Base-by-base conservation (phyloP, 1,284 basidiomycete species). In the Marasmius fiardii region DNA sequence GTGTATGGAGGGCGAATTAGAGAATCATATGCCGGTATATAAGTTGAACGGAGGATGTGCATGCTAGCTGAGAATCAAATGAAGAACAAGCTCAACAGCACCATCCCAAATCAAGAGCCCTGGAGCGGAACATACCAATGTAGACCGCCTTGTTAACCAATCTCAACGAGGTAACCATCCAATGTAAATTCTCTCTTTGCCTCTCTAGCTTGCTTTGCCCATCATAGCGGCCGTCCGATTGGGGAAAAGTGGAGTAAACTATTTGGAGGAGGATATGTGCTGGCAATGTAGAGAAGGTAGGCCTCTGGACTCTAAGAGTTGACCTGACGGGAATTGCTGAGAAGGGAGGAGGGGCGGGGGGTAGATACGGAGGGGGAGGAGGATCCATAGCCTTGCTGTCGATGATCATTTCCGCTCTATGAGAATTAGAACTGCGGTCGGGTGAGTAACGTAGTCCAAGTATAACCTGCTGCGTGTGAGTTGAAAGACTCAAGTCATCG, bases 31-130 rank as follows among this genome's bases (percentile, higher is more conserved):
- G 78, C 71, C 20, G 77, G 70, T 43, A 85, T 66, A 64, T 81
- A 85, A 4, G 77, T 75, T 0, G 82, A 83, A 35, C 83, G 79
- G 31, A 85, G 70, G 45, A 84, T 75, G 58, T 85, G 80, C 82
- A 83, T 84, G 63, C 78, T 83, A 20, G 80, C 82, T 84, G 31
- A 4, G n/a, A 4, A 24, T 37, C 16, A 45, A 8, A 31, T 2
- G 45, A n/a, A 35, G 50, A 16, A 51, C 26, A 20, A 20, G 31
- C 10, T 16, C 31, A 8, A 31, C 28, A 10, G 10, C 28, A 31
- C 28, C 28, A n/a, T 31, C 28, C 35, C 18, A 26, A 21, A 34
- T 18, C 34, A 18, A 23, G 26, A 20, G 26, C 18, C n/a, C 20
- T 33, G 20, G 16, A 43, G 24, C 18, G 20, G 21, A 0, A 61